Conservation (phyloP, 2,329 filamentous ascomycete genomes). For the Kalaharituber pfeilii region DNA sequence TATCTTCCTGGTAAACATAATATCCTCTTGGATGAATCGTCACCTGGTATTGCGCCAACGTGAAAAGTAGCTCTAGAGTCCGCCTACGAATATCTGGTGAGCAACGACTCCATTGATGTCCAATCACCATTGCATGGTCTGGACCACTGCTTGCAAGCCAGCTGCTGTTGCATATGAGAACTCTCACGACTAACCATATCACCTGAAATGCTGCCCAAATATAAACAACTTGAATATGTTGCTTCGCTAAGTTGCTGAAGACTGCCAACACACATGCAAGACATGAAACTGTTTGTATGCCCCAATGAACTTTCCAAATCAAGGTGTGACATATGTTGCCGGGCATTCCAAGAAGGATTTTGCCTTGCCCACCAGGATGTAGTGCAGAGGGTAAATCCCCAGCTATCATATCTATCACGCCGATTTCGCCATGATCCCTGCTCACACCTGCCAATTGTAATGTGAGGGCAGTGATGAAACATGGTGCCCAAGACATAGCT, state of each 20-base stretch:
- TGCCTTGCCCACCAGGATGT: conserved; percentile 2
- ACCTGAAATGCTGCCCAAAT: conserved; percentile 5
- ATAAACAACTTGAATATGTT: conserved; percentile 1
- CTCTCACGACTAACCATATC: not conserved
- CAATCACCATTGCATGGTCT: not conserved
- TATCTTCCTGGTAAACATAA: not conserved
- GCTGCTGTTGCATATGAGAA: conserved; percentile 1
- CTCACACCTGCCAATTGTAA: not conserved
- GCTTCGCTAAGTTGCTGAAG: not conserved
- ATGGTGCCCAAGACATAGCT: not conserved
- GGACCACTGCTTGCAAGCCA: not conserved
- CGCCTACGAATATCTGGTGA: not conserved
- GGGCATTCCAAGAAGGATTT: not conserved
- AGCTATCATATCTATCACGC: conserved; percentile 1
- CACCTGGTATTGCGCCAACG: conserved; percentile 2
- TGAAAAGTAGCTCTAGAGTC: not conserved
- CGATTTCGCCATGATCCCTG: not conserved
- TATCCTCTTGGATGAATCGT: conserved; percentile 1
- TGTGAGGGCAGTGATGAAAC: not conserved
- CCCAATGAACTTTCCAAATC: not conserved
- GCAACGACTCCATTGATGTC: not conserved
- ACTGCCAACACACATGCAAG: not conserved
- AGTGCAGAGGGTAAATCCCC: conserved; percentile 3
- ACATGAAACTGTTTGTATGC: not conserved
- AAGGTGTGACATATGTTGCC: not conserved